Conservation (phyloP, 129 eudicot genomes). For the Chrysanthemum makinoi region DNA sequence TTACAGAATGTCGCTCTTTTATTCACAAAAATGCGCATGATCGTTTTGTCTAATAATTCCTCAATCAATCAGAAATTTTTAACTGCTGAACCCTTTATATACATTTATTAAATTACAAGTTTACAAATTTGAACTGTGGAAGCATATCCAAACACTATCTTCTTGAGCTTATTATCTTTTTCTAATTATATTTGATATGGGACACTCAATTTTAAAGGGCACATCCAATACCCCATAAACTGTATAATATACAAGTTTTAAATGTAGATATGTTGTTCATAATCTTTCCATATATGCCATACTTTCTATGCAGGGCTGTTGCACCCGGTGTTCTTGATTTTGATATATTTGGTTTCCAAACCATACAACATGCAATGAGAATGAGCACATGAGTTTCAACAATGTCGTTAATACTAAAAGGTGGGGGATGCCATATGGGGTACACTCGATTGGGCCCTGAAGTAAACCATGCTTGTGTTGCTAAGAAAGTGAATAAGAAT, state of each 20-base stretch:
- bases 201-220: neutral
- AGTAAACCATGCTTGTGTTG: neutral
- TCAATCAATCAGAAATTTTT: no score
- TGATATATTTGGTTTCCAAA: conserved; percentile 4
- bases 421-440: conserved; percentile 8
- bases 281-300: neutral
- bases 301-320: neutral
- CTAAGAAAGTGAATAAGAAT: conserved; percentile 3
- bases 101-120: no score
- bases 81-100: no score
- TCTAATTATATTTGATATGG: neutral
- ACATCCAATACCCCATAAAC: neutral
- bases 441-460: conserved; percentile 9
- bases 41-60: no score
- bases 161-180: neutral
- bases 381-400: conserved; percentile 1
- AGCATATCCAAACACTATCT: neutral
- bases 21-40: no score
- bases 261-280: neutral
- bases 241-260: neutral
- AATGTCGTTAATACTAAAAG: conserved; percentile 11
- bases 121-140: no score
- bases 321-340: conserved; percentile 2
- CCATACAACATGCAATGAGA: neutral
- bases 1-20: no score